These are phyloP conservation scores for Lophium mytilinum DNA, from an alignment of 495 filamentous ascomycete species.

Conservation along the genomic window DNA sequence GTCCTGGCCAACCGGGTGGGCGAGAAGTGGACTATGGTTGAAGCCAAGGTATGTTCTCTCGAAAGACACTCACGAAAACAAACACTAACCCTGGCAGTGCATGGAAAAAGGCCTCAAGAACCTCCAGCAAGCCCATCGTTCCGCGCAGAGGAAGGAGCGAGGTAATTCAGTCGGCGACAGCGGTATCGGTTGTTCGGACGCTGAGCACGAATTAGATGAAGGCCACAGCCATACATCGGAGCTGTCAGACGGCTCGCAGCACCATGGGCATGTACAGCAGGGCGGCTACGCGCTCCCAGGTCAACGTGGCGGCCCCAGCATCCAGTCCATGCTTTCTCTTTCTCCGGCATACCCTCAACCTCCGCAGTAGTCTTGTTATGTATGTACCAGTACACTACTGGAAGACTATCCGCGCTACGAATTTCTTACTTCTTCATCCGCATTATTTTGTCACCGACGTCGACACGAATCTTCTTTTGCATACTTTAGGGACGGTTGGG, in stretches of 20 bases:
- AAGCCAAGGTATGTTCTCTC: conserved; percentile 51
- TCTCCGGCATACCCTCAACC: neutral
- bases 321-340: conserved; percentile 22
- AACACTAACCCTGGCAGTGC: conserved; percentile 31
- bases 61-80: neutral
- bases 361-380: conserved; percentile 1
- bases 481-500: neutral
- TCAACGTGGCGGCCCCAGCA: conserved; percentile 18
- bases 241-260: conserved; percentile 1
- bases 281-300: neutral
- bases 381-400: neutral
- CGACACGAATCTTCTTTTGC: conserved; percentile 1
- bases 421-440: neutral
- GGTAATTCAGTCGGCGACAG: conserved; percentile 25
- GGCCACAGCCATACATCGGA: neutral
- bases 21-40: conserved; percentile 61
- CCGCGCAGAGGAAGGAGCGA: conserved; percentile 27
- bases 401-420: neutral
- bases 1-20: conserved; percentile 52
- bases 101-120: conserved; percentile 48
- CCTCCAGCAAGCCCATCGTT: conserved; percentile 37
- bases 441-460: neutral
- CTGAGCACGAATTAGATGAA: conserved; percentile 21
- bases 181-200: conserved; percentile 26
- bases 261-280: neutral